Conservation (phyloP, 768 basidiomycete species). For the Podaxis sp. region DNA sequence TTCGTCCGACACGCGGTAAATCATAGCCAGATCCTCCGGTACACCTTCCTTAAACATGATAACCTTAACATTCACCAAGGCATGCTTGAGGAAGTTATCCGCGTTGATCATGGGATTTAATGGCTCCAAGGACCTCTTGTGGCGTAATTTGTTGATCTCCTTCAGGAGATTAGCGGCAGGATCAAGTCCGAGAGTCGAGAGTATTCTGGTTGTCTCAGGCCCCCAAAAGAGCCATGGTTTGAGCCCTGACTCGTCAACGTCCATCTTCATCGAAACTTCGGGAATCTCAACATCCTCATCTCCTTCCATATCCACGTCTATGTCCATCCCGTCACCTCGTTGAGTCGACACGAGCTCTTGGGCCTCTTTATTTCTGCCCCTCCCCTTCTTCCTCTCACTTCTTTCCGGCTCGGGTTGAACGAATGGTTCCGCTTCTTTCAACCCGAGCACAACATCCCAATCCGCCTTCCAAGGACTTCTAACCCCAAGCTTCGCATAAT, state of each 20-base stretch:
- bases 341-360: slow-evolving; percentile 58
- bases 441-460: slow-evolving; percentile 71
- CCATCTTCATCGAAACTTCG: slow-evolving; percentile 30
- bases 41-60: slow-evolving; percentile 65
- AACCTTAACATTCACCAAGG: slow-evolving; percentile 68
- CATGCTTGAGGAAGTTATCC: slow-evolving; percentile 52
- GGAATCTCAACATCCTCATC: neutral
- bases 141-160: slow-evolving; percentile 59
- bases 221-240: slow-evolving; percentile 76
- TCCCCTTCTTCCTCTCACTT: slow-evolving; percentile 15
- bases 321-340: slow-evolving; percentile 37
- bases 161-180: slow-evolving; percentile 45
- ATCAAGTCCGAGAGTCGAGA: slow-evolving; percentile 42
- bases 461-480: slow-evolving; percentile 75
- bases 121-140: slow-evolving; percentile 48
- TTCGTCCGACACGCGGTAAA: slow-evolving; percentile 63
- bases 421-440: slow-evolving; percentile 20
- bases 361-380: neutral
- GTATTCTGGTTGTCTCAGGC: slow-evolving; percentile 41
- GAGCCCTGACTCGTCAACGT: slow-evolving; percentile 22
- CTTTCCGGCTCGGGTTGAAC: slow-evolving; percentile 6
- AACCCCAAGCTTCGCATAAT: slow-evolving; percentile 64
- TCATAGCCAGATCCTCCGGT: slow-evolving; percentile 71
- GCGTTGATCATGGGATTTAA: slow-evolving; percentile 34
- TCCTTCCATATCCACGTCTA: slow-evolving; percentile 15